Evolutionary conservation across 306 rosid species (phyloP).

Genomic region (Clitoria ternatea): DNA sequence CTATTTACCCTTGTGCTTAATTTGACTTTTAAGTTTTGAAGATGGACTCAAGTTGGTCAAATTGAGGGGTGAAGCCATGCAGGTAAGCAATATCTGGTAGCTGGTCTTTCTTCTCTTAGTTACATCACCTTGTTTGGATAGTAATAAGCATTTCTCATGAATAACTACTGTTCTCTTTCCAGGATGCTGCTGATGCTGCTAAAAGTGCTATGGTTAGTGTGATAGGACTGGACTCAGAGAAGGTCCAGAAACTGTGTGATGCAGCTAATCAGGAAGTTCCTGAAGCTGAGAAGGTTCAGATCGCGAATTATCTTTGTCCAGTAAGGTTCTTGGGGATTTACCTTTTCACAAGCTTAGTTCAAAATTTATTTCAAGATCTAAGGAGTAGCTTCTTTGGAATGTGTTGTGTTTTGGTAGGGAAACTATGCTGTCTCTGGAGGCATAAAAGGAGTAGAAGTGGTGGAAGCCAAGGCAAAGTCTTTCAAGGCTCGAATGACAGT

Average conservation of each 20-base stretch:
- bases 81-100: constrained; percentile 47
- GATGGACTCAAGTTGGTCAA: constrained; percentile 97
- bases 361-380: constrained; percentile 9
- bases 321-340: constrained; percentile 49
- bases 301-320: constrained; percentile 88
- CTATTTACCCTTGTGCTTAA: constrained; percentile 17
- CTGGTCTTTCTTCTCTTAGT: constrained; percentile 19
- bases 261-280: constrained; percentile 93
- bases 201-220: constrained; percentile 92
- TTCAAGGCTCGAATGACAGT: constrained; percentile 99
- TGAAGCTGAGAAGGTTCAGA: constrained; percentile 77
- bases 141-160: not conserved
- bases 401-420: constrained; percentile 51
- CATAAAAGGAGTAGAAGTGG: constrained; percentile 79
- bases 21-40: constrained; percentile 71
- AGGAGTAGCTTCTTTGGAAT: constrained; percentile 5
- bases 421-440: constrained; percentile 98
- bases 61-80: constrained; percentile 98
- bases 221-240: constrained; percentile 87
- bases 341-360: constrained; percentile 17
- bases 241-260: constrained; percentile 89
- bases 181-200: constrained; percentile 92
- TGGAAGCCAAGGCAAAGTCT: constrained; percentile 96
- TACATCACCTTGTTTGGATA: not conserved
- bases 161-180: constrained; percentile 17